Base-by-base conservation (phyloP, 202 grass and related monocot species). In the Bolboschoenoplectus hybrid region DNA sequence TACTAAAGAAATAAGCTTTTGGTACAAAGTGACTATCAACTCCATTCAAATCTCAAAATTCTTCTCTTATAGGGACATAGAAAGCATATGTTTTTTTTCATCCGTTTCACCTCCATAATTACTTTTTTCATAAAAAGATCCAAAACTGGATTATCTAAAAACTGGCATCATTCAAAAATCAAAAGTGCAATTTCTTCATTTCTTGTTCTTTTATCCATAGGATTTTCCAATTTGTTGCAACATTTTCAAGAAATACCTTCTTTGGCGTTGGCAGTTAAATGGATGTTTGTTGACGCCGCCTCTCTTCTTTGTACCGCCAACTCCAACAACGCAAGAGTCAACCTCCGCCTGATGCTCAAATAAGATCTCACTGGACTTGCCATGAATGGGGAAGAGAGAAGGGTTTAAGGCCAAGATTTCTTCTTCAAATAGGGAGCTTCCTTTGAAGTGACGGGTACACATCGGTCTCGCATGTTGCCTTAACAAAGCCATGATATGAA, bases 161-260 rank as follows among this genome's bases (percentile, higher is more conserved):
- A 11, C 34, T 62, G 63, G 63, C 35, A 26, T 67, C 34, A 67
- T 67, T 40, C 35, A 67, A 67, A 39, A 67, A 39, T 67, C 4
- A 39, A 67, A 67, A 7, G 8, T 36, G 12, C 11, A 67, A 67
- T 9, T 14, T 26, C 26, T 26, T 26, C 26, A 26, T 26, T 26
- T 26, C 26, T 67, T 39, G 34, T 67, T 67, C 64, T 39, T 14
- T 67, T 67, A 11, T 39, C 35, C 35, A 36, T 14, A 67, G 12
- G 64, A 63, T 63, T 26, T 53, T 67, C 3, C 32, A 67, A 67
- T 40, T 67, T 67, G 35, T 40, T 73, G 44, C 6, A 71, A 71
- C 44, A 64, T 44, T 44, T 38, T 82, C 1, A 41, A 80, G 3
- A 61, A 40, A 80, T 82, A 82, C 79, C 79, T 82, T 63, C 20